Evolutionary conservation across 2,329 filamentous ascomycete genomes (phyloP).

Genomic region (Colletotrichum orchidophilum): DNA sequence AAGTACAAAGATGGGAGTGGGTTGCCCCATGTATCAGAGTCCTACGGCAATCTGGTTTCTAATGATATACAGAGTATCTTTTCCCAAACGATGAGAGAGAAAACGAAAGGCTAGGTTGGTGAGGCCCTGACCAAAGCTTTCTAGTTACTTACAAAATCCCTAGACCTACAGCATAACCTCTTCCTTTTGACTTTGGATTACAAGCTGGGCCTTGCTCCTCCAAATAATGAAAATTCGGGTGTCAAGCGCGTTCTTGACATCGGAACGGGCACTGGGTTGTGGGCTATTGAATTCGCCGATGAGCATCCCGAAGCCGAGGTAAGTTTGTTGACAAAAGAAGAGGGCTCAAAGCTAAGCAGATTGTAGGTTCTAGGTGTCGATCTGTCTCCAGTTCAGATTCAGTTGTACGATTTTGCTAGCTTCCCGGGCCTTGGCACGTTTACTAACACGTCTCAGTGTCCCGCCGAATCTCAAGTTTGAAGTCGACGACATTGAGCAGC

Average conservation of each 20-base stretch:
- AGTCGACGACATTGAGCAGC: neutral
- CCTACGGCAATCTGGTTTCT: neutral
- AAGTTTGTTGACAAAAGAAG: neutral
- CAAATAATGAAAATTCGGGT: neutral
- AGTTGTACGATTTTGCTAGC: neutral
- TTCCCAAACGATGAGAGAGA: neutral
- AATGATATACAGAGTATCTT: neutral
- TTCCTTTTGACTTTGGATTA: neutral
- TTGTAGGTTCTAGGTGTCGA: conserved; percentile 35
- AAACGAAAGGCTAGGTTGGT: neutral
- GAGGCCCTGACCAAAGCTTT: conserved; percentile 26
- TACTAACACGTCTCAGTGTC: conserved; percentile 46
- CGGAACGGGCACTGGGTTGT: conserved; percentile 41
- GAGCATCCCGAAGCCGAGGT: conserved; percentile 20
- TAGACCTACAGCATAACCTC: conserved; percentile 51
- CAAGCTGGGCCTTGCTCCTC: neutral
- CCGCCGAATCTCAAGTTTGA: conserved; percentile 64
- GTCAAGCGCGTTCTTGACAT: conserved; percentile 40
- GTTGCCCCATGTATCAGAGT: neutral
- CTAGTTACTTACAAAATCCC: conserved; percentile 11
- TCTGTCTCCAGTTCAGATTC: neutral
- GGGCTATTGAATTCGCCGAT: conserved; percentile 53
- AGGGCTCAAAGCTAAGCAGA: neutral
- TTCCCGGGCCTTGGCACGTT: conserved; percentile 27
- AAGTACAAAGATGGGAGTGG: conserved; percentile 2